A percentile compares a stretch with the other conserved stretches of the same genome.
These are phyloP conservation scores for Globisporangium paroecandrum DNA, from an alignment of 352 stramenopile genomes.

Conservation along the genomic window DNA sequence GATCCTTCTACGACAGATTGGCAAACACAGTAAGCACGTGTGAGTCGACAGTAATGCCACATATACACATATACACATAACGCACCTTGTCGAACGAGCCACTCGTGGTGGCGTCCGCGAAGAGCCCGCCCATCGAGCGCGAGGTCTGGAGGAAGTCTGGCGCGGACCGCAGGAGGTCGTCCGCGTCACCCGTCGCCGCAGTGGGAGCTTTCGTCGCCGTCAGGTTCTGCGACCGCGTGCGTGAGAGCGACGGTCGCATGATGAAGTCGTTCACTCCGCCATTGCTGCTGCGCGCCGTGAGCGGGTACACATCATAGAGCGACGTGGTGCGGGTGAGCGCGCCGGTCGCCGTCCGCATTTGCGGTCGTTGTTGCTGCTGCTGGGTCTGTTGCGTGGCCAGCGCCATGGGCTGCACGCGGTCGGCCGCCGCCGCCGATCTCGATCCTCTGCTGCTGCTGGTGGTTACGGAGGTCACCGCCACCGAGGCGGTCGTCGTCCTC, in stretches of 20 bases:
- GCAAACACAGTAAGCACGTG: neutral
- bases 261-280: constrained; percentile 5
- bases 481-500: neutral
- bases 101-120: neutral
- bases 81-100: constrained; percentile 16
- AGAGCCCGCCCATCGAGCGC: constrained; percentile 11
- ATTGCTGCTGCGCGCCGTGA: constrained; percentile 28
- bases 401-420: neutral
- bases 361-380: neutral
- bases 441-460: neutral
- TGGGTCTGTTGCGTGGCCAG: constrained; percentile 7
- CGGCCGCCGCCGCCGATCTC: neutral
- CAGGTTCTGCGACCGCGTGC: constrained; percentile 23
- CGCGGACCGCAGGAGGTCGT: constrained; percentile 14
- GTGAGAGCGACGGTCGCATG: constrained; percentile 26
- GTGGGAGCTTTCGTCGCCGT: neutral
- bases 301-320: constrained; percentile 75
- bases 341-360: neutral
- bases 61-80: neutral
- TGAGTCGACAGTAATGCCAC: neutral
- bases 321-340: constrained; percentile 9
- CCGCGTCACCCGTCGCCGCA: constrained; percentile 6
- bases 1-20: constrained; percentile 5
- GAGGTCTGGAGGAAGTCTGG: constrained; percentile 19
- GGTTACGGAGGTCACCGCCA: neutral